Evolutionary conservation across 352 stramenopile species (phyloP).

Genomic region (Lagenidium sp.): DNA sequence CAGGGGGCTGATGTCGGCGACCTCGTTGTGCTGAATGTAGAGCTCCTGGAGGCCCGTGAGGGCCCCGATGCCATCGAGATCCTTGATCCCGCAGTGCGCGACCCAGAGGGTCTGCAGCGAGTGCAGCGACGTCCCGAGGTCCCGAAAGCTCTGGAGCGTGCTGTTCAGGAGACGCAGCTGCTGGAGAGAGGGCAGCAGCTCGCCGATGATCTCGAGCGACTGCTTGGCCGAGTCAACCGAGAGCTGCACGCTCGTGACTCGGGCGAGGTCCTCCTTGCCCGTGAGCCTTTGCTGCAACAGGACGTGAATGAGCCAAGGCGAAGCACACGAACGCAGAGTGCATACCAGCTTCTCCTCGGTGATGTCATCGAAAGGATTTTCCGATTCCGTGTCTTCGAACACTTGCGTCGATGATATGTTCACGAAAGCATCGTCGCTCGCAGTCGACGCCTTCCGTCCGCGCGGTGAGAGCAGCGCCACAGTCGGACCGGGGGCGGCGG

Average conservation of each 20-base stretch:
- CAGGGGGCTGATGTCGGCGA: constrained; percentile 73
- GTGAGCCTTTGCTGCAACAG: constrained; percentile 41
- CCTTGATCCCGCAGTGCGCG: constrained; percentile 50
- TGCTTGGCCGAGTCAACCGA: constrained; percentile 70
- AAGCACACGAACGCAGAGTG: not conserved
- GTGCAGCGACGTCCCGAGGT: constrained; percentile 73
- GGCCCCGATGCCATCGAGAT: constrained; percentile 81
- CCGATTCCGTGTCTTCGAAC: constrained; percentile 10
- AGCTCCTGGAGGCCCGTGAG: constrained; percentile 72
- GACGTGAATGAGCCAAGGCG: not conserved
- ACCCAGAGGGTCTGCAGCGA: constrained; percentile 58
- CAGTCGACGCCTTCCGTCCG: not conserved
- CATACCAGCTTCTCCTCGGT: constrained; percentile 65
- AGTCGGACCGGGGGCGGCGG: constrained; percentile 1
- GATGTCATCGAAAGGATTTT: constrained; percentile 78
- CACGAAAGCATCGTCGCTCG: not conserved
- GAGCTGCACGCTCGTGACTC: constrained; percentile 48
- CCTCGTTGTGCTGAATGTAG: constrained; percentile 65
- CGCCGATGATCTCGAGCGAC: constrained; percentile 70
- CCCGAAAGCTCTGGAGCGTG: constrained; percentile 62
- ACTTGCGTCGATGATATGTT: no score
- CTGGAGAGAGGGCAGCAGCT: constrained; percentile 65
- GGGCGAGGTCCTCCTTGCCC: constrained; percentile 44
- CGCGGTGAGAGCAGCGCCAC: not conserved
- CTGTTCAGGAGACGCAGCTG: constrained; percentile 58